Percentiles rank a stretch among this genome's conserved stretches.
Conservation (phyloP, 441 rosid genomes). For the Erodium trifolium region DNA sequence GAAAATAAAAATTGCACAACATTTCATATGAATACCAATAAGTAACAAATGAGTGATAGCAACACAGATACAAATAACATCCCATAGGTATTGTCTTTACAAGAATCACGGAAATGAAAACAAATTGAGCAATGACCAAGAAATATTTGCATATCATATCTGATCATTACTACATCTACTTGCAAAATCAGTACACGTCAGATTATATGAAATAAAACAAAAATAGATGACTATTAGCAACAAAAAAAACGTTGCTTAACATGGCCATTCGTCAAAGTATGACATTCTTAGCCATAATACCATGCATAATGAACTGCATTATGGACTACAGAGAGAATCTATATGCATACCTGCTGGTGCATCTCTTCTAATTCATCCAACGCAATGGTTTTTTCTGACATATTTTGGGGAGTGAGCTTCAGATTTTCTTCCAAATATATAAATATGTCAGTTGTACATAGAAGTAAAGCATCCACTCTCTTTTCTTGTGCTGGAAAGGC, state of each 20-base stretch:
- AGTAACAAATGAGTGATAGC: conserved; percentile 3
- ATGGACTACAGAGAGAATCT: conserved; percentile 7
- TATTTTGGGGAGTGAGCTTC: conserved; percentile 66
- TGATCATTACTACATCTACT: neutral
- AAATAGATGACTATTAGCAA: neutral
- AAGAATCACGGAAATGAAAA: neutral
- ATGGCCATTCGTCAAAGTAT: neutral
- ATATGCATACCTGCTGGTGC: conserved; percentile 70
- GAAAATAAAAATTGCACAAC: neutral
- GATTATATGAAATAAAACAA: neutral
- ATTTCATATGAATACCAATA: neutral
- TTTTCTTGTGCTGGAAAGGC: conserved; percentile 91
- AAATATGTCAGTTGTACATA: conserved; percentile 66
- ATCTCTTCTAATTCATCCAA: conserved; percentile 81
- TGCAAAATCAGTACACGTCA: conserved; percentile 3
- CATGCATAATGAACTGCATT: conserved; percentile 1
- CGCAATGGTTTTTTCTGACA: conserved; percentile 81
- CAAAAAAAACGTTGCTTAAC: neutral
- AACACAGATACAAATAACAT: conserved; percentile 6
- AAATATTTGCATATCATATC: neutral
- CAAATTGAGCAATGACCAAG: neutral
- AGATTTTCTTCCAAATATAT: conserved; percentile 86
- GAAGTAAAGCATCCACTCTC: conserved; percentile 81
- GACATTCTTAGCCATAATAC: neutral
- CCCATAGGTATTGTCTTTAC: neutral